phyloP scores from a whole-genome alignment of 805 yeast species.

The Saccharomyces kudriavzevii region DNA sequence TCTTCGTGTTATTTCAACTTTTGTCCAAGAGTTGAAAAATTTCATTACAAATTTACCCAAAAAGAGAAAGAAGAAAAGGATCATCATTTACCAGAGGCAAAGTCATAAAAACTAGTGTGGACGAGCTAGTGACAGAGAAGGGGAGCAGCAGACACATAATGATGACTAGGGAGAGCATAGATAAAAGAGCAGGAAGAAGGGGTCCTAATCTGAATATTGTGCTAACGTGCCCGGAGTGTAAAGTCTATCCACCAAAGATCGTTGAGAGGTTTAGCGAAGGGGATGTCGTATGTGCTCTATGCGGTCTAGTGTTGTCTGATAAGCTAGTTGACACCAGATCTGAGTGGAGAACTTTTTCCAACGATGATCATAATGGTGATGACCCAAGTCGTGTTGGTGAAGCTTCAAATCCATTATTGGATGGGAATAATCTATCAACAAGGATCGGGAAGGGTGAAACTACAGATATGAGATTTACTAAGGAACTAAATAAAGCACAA shows the following conservation, averaged over 20 bases:
- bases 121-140: neutral
- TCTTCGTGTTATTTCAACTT: neutral
- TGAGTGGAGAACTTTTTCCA: constrained; percentile 97
- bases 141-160: constrained; percentile 1
- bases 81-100: neutral
- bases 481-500: constrained; percentile 87
- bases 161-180: neutral
- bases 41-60: neutral
- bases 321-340: constrained; percentile 90
- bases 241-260: constrained; percentile 89
- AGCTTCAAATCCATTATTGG: constrained; percentile 86
- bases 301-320: constrained; percentile 90
- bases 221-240: constrained; percentile 91
- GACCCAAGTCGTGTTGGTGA: constrained; percentile 99
- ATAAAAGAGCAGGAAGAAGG: constrained; percentile 18
- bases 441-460: constrained; percentile 84
- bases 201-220: constrained; percentile 86
- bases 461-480: constrained; percentile 77
- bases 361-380: constrained; percentile 96
- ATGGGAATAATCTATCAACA: constrained; percentile 85
- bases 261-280: constrained; percentile 95
- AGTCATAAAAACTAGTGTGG: neutral
- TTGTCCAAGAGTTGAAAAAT: neutral
- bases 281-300: constrained; percentile 95
- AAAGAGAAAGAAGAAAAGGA: neutral